Percentiles rank a stretch among this genome's conserved stretches.
Evolutionary conservation across 2,329 filamentous ascomycete species (phyloP).

Genomic region (Paecilomyces variotii): DNA sequence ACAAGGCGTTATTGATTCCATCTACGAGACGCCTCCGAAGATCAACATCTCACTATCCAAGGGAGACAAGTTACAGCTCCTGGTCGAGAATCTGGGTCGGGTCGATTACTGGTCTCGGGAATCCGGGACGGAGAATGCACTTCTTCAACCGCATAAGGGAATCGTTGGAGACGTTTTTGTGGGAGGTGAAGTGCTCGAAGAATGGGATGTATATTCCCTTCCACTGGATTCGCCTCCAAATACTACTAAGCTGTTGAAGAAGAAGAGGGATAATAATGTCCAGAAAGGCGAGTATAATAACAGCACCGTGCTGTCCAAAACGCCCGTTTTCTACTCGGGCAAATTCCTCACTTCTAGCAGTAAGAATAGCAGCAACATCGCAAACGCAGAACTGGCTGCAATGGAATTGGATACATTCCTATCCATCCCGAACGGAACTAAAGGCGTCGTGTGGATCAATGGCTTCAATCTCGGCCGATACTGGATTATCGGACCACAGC

Average conservation of each 20-base stretch:
- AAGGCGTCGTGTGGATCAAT: slow-evolving; percentile 42
- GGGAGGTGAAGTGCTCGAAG: slow-evolving; percentile 20
- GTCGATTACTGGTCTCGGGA: slow-evolving; percentile 37
- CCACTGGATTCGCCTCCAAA: slow-evolving; percentile 18
- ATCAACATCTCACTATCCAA: slow-evolving; percentile 30
- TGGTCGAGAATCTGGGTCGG: slow-evolving; percentile 46
- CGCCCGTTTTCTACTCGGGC: slow-evolving; percentile 15
- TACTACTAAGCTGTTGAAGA: not conserved
- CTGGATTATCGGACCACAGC: slow-evolving; percentile 43
- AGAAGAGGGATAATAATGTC: not conserved
- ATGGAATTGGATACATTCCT: slow-evolving; percentile 30
- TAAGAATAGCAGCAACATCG: no score
- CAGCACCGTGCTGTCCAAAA: not conserved
- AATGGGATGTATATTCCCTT: slow-evolving; percentile 37
- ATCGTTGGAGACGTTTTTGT: slow-evolving; percentile 37
- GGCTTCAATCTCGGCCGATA: slow-evolving; percentile 40
- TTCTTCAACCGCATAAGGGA: slow-evolving; percentile 39
- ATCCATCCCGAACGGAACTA: slow-evolving; percentile 32
- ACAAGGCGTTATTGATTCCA: slow-evolving; percentile 41
- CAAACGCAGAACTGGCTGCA: slow-evolving; percentile 4
- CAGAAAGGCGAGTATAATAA: slow-evolving; percentile 8
- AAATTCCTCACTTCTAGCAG: slow-evolving; percentile 16
- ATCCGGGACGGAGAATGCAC: slow-evolving; percentile 16
- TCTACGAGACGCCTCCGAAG: slow-evolving; percentile 32
- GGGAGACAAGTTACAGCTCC: slow-evolving; percentile 36